Evolutionary conservation across 495 filamentous ascomycete genomes (phyloP).

Genomic region (Penicilliopsis zonata): DNA sequence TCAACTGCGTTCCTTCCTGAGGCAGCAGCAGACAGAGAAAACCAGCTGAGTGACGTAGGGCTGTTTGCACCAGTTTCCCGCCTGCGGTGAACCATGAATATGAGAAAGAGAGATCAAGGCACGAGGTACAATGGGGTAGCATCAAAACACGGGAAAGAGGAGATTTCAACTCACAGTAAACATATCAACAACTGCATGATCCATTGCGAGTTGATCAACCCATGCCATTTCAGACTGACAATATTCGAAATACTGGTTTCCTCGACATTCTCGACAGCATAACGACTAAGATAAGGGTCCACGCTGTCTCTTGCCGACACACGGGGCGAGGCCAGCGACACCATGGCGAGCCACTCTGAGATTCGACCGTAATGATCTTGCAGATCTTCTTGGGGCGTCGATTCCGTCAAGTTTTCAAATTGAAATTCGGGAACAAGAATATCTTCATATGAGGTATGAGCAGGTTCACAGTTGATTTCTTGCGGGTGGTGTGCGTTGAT

Average conservation of each 20-base stretch:
- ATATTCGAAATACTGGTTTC: constrained; percentile 12
- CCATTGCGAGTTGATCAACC: constrained; percentile 30
- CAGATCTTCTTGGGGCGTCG: constrained; percentile 31
- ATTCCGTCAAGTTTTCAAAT: constrained; percentile 21
- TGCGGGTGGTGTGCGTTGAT: constrained; percentile 43
- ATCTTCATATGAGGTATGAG: constrained; percentile 15
- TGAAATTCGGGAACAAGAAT: constrained; percentile 39
- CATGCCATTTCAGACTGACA: constrained; percentile 35
- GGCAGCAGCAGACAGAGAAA: constrained; percentile 24
- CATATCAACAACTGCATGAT: constrained; percentile 23
- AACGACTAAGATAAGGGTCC: constrained; percentile 75
- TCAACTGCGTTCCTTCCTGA: constrained; percentile 27
- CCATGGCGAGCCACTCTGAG: constrained; percentile 77
- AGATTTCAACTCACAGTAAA: constrained; percentile 33
- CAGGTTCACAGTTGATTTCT: constrained; percentile 21
- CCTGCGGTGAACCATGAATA: constrained; percentile 1
- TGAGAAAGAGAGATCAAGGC: constrained; percentile 1
- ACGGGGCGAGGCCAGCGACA: constrained; percentile 61
- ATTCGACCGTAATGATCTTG: constrained; percentile 50
- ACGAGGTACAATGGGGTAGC: too few species aligned
- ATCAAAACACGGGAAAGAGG: too few species aligned
- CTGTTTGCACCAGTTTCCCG: constrained; percentile 7
- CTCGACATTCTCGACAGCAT: constrained; percentile 37
- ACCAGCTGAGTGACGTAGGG: constrained; percentile 16
- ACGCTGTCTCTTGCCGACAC: constrained; percentile 53